A percentile compares a stretch with the other conserved stretches of the same genome.
Evolutionary conservation across 805 yeast genomes (phyloP).

Genomic region (Starmerella khaoyaiensis): DNA sequence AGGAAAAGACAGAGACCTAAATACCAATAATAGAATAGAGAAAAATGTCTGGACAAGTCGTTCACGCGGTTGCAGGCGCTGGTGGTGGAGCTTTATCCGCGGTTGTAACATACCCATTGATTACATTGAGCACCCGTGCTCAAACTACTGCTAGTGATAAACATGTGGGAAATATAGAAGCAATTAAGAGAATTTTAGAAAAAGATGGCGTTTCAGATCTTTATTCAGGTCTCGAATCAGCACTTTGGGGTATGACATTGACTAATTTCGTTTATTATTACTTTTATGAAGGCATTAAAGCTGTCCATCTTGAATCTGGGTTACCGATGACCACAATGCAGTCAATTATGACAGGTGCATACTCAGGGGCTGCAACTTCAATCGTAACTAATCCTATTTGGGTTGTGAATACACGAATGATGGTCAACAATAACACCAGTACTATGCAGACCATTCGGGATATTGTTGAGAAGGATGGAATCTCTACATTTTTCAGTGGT

Average conservation of each 20-base stretch:
- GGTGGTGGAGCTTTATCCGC: conserved; percentile 83
- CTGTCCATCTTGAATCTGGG: conserved; percentile 15
- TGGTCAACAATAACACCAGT: conserved; percentile 39
- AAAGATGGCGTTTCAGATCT: conserved; percentile 56
- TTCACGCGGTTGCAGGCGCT: conserved; percentile 92
- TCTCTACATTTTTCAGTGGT: conserved; percentile 65
- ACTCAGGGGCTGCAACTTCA: conserved; percentile 80
- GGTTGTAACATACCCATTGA: conserved; percentile 80
- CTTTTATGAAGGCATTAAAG: conserved; percentile 61
- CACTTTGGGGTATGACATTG: conserved; percentile 69
- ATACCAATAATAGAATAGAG: too few species aligned
- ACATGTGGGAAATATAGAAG: conserved; percentile 26
- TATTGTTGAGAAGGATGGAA: conserved; percentile 59
- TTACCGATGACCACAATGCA: conserved; percentile 39
- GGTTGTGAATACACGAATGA: conserved; percentile 88
- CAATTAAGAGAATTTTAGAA: conserved; percentile 37
- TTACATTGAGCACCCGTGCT: conserved; percentile 74
- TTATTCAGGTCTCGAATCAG: conserved; percentile 79
- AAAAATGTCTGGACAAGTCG: conserved; percentile 30
- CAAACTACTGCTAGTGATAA: conserved; percentile 42
- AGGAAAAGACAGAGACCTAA: too few species aligned
- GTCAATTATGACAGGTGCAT: conserved; percentile 63
- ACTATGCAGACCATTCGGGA: conserved; percentile 48
- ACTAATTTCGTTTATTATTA: conserved; percentile 85
- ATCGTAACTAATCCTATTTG: conserved; percentile 80